These are phyloP conservation scores for Triticum timopheevii DNA, from an alignment of 176 grass and related monocot genomes.

Conservation along the genomic window DNA sequence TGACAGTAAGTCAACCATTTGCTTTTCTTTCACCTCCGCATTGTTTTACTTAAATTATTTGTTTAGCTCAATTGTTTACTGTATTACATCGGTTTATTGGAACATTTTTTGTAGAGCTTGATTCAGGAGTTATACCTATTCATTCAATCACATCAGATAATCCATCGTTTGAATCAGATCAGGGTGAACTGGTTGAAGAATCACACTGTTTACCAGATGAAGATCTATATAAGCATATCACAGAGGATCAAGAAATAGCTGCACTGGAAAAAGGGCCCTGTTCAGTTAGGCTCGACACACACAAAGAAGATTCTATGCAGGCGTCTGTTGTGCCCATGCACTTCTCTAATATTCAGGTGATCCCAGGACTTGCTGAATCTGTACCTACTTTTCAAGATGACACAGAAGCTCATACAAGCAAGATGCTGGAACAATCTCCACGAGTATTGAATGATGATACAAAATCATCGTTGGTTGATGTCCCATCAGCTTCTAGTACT, in stretches of 20 bases:
- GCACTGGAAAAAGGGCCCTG: slow-evolving; percentile 33
- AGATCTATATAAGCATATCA: slow-evolving; percentile 27
- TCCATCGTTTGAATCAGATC: slow-evolving; percentile 31
- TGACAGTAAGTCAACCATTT: slow-evolving; percentile 33
- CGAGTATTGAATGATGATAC: slow-evolving; percentile 14
- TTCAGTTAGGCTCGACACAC: slow-evolving; percentile 33
- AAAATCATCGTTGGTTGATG: neutral
- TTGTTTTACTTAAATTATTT: slow-evolving; percentile 29
- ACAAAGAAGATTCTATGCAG: slow-evolving; percentile 33
- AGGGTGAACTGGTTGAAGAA: slow-evolving; percentile 27
- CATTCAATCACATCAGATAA: slow-evolving; percentile 1
- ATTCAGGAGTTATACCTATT: slow-evolving; percentile 40
- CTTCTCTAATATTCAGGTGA: slow-evolving; percentile 33
- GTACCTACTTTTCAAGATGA: slow-evolving; percentile 22
- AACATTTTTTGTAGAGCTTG: slow-evolving; percentile 36
- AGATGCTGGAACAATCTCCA: neutral
- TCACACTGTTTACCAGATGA: slow-evolving; percentile 26
- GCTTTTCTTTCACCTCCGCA: neutral
- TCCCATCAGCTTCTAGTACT: neutral
- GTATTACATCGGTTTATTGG: slow-evolving; percentile 9
- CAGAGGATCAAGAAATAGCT: slow-evolving; percentile 23
- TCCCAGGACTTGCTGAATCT: slow-evolving; percentile 15
- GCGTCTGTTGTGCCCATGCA: slow-evolving; percentile 1
- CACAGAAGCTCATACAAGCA: neutral
- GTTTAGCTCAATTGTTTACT: slow-evolving; percentile 10